Percentiles rank a stretch among this genome's conserved stretches.
phyloP scores from a whole-genome alignment of 1,284 basidiomycete genomes.

The Porodaedalea pini region DNA sequence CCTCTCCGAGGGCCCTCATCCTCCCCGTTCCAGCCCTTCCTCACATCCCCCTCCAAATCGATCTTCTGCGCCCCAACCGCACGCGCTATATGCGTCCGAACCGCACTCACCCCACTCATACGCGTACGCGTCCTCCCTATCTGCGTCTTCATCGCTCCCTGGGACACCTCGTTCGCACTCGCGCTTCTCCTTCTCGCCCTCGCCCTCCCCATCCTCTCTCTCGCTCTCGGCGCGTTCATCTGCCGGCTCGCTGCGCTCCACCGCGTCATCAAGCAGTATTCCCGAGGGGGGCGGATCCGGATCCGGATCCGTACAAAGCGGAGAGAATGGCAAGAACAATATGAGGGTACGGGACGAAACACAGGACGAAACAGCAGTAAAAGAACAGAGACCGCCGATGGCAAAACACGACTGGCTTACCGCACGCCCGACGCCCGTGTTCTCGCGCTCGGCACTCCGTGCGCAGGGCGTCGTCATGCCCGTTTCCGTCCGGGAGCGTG shows the following conservation, averaged over 20 bases:
- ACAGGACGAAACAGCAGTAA: neutral
- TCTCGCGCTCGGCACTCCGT: slow-evolving; percentile 1
- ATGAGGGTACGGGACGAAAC: neutral
- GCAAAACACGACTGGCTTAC: slow-evolving; percentile 15
- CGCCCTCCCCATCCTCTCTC: neutral
- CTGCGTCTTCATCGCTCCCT: neutral
- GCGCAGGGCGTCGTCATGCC: slow-evolving; percentile 14
- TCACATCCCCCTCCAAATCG: neutral
- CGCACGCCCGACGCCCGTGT: slow-evolving; percentile 3
- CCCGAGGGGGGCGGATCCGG: neutral
- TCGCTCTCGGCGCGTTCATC: neutral
- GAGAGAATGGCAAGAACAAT: neutral
- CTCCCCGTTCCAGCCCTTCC: neutral
- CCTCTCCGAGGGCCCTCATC: neutral
- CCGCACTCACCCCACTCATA: neutral
- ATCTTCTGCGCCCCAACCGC: neutral
- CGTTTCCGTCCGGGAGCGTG: neutral
- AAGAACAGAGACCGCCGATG: neutral
- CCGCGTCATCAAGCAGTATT: neutral
- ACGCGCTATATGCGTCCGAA: neutral
- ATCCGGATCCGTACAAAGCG: neutral
- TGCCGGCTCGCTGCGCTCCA: neutral
- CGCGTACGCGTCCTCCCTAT: neutral
- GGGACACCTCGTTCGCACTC: neutral
- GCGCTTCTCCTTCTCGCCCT: neutral